Base-by-base conservation (phyloP, 495 filamentous ascomycete genomes). In the Hyaloscypha bicolor region DNA sequence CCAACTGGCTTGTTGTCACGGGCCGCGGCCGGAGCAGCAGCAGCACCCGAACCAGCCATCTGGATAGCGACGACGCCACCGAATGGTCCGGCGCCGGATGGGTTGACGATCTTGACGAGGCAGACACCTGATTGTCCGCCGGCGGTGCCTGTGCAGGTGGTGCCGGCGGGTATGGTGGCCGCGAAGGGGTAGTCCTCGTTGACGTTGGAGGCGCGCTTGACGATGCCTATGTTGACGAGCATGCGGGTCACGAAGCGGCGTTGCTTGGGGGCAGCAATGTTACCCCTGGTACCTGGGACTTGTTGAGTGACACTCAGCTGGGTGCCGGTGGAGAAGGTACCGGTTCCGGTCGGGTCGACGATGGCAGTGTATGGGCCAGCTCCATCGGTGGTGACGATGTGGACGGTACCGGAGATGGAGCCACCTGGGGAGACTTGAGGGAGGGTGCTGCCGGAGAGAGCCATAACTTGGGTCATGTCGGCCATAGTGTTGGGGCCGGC, bases 301-400 rank as follows among this genome's bases (percentile, higher is more conserved):
- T 73, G 71, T 55, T 57, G 48, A 67, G 51, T 76, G 70, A 73
- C 73, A 4, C 61, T 42, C 1, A 73, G 53, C 48, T 71, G 22
- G 19, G 64, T 69, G 51, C 72, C 78, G 16, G 56, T 45, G 58
- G 71, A 69, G 70, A 76, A 78, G 22, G 65, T 61, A 37, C 76
- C 78, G 9, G 74, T 78, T 22, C 70, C 78, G 11, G 76, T 78
- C 6, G 74, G 66, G 70, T 80, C 78, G 52, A 79, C 37, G 33
- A 77, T 67, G 57, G 76, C 76, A n/a, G 72, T 72, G 68, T 76
- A 71, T 37, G 78, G 78, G 32, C 78, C 78, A 31, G 77, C 76
- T 57, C 76, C 78, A 60, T 78, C 78, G 65, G 74, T 72, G 56
- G 76, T 80, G 55, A 80, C 76, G 65, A 78, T 76, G 72, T 77